Conservation (phyloP, 2,329 filamentous ascomycete genomes). For the Bipolaris victoriae region DNA sequence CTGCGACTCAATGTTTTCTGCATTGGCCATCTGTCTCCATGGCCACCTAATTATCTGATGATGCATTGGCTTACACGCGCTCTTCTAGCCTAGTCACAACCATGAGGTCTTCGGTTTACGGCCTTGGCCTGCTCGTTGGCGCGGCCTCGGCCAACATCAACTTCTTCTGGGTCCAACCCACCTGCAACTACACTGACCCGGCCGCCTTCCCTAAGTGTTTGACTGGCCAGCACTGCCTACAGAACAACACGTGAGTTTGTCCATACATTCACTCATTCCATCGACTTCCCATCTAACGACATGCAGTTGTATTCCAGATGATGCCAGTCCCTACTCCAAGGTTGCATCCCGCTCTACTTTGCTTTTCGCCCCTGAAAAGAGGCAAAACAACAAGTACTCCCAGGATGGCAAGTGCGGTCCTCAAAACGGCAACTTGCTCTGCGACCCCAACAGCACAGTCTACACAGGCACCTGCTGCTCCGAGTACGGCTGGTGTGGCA, state of each 20-base stretch:
- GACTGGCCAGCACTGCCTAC: constrained; percentile 47
- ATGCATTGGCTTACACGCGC: constrained; percentile 23
- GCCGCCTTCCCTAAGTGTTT: constrained; percentile 41
- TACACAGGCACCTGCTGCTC: constrained; percentile 57
- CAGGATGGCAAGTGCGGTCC: constrained; percentile 51
- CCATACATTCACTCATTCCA: not conserved
- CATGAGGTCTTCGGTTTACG: constrained; percentile 42
- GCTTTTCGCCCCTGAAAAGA: constrained; percentile 33
- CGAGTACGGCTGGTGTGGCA: constrained; percentile 53
- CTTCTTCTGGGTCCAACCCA: constrained; percentile 55
- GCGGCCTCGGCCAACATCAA: constrained; percentile 56
- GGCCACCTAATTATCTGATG: not conserved
- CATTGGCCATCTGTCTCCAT: not conserved
- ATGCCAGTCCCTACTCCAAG: constrained; percentile 35
- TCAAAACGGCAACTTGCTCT: constrained; percentile 48
- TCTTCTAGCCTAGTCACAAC: constrained; percentile 17
- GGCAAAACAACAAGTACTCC: constrained; percentile 44
- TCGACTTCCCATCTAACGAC: constrained; percentile 2
- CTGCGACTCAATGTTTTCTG: not conserved
- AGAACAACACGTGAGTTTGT: constrained; percentile 42
- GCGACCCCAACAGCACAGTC: constrained; percentile 53
- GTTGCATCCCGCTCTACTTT: constrained; percentile 27
- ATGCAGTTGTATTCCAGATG: constrained; percentile 29
- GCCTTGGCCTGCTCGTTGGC: constrained; percentile 43
- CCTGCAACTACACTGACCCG: constrained; percentile 43